Percentiles rank a stretch among this genome's conserved stretches.
Conservation (phyloP, 768 basidiomycete genomes). For the Leccinum arenicola region DNA sequence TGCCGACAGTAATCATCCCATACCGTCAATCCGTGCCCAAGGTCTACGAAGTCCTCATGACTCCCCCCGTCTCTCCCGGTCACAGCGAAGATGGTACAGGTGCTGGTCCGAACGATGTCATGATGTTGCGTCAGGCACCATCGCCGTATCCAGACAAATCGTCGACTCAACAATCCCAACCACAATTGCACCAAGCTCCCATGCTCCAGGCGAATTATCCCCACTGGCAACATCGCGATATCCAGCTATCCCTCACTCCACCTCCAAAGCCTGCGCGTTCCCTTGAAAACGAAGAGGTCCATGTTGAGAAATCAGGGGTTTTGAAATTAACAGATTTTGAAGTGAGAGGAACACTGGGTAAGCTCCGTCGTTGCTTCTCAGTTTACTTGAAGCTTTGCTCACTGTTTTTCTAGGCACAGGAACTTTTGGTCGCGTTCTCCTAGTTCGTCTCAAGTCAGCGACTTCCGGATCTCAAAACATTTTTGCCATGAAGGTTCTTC, state of each 20-base stretch:
- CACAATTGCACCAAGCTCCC: slow-evolving; percentile 3
- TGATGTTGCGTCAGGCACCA: slow-evolving; percentile 16
- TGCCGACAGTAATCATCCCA: slow-evolving; percentile 14
- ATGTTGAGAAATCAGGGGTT: slow-evolving; percentile 52
- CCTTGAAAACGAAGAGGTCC: slow-evolving; percentile 69
- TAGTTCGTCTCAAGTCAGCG: slow-evolving; percentile 73
- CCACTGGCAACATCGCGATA: slow-evolving; percentile 9
- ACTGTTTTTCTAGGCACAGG: slow-evolving; percentile 70
- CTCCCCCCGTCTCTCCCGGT: slow-evolving; percentile 65
- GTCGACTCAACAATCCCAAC: slow-evolving; percentile 9
- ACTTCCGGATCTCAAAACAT: slow-evolving; percentile 42
- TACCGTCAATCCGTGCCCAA: slow-evolving; percentile 42
- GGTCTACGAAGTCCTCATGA: slow-evolving; percentile 59
- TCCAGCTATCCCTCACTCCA: slow-evolving; percentile 19
- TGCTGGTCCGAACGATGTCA: slow-evolving; percentile 8
- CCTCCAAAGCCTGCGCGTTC: slow-evolving; percentile 47
- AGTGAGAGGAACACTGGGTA: slow-evolving; percentile 75
- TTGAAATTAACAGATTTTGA: slow-evolving; percentile 77
- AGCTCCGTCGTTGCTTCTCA: slow-evolving; percentile 19
- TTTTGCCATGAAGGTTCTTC: slow-evolving; percentile 88
- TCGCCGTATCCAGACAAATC: slow-evolving; percentile 8
- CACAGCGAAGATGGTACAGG: slow-evolving; percentile 41
- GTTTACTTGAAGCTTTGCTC: neutral
- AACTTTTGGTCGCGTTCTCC: slow-evolving; percentile 90
- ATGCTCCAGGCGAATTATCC: slow-evolving; percentile 8